Evolutionary conservation across 2,329 filamentous ascomycete genomes (phyloP).

Genomic region (Lecanicillium sp.): DNA sequence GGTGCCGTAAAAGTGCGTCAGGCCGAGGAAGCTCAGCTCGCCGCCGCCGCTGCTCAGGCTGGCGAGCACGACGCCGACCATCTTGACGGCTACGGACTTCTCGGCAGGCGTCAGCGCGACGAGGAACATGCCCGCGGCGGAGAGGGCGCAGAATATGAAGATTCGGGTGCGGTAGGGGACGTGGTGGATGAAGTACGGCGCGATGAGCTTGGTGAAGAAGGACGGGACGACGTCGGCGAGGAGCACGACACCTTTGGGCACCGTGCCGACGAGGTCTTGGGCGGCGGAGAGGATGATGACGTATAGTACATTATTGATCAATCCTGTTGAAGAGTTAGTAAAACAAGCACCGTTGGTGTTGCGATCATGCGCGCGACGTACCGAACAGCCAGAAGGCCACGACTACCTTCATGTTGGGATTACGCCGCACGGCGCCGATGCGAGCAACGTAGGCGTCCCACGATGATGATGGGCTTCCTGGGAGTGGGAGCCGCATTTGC

Average conservation of each 20-base stretch:
- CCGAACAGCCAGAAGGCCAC: conserved; percentile 92
- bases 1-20: conserved; percentile 90
- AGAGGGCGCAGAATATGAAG: conserved; percentile 66
- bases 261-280: conserved; percentile 85
- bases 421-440: conserved; percentile 55
- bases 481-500: conserved; percentile 41
- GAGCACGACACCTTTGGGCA: conserved; percentile 89
- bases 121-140: conserved; percentile 80
- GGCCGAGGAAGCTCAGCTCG: conserved; percentile 81
- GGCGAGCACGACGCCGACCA: conserved; percentile 77
- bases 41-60: conserved; percentile 81
- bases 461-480: conserved; percentile 55
- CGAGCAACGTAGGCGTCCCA: conserved; percentile 69
- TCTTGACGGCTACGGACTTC: conserved; percentile 63
- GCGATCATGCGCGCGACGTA: conserved; percentile 42
- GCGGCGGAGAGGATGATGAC: conserved; percentile 94
- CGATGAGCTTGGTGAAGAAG: conserved; percentile 79
- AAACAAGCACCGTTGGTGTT: not conserved
- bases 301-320: conserved; percentile 95
- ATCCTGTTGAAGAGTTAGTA: conserved; percentile 22
- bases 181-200: conserved; percentile 88
- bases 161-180: conserved; percentile 76
- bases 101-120: conserved; percentile 71
- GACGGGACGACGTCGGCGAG: conserved; percentile 89
- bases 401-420: conserved; percentile 65